These are phyloP conservation scores for Neurospora terricola DNA, from an alignment of 495 filamentous ascomycete species.

Conservation along the genomic window DNA sequence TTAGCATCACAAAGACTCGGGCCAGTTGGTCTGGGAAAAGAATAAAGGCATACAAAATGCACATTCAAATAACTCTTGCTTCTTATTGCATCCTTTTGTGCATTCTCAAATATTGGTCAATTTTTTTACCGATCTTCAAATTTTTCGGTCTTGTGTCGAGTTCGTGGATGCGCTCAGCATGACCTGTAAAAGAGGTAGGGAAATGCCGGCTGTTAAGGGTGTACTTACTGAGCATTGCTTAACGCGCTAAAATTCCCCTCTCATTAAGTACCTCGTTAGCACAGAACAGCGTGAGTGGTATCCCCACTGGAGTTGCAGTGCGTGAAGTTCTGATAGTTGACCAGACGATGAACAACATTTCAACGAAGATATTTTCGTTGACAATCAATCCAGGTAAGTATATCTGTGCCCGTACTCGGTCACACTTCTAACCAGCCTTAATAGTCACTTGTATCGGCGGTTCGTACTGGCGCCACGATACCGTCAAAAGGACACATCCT, in stretches of 20 bases:
- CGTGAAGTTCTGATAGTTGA: neutral
- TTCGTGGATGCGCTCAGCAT: neutral
- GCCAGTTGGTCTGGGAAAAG: neutral
- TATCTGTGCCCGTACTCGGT: neutral
- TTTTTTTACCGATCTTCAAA: neutral
- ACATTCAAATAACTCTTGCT: neutral
- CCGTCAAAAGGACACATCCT: neutral
- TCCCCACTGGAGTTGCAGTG: neutral
- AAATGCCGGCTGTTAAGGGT: neutral
- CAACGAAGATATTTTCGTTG: neutral
- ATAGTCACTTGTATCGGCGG: neutral
- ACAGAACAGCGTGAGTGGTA: neutral
- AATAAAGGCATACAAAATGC: neutral
- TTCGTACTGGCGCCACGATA: neutral
- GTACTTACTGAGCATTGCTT: no score
- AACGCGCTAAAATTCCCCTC: no score
- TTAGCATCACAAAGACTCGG: neutral
- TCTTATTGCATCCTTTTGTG: neutral
- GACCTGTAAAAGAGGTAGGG: neutral
- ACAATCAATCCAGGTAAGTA: neutral
- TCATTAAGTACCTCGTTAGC: neutral
- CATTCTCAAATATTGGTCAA: neutral
- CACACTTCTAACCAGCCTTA: neutral
- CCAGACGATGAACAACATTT: neutral
- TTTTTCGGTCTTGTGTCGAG: neutral